Base-by-base conservation (phyloP, 345 rosid genomes). In the Pseudoturritis turrita region DNA sequence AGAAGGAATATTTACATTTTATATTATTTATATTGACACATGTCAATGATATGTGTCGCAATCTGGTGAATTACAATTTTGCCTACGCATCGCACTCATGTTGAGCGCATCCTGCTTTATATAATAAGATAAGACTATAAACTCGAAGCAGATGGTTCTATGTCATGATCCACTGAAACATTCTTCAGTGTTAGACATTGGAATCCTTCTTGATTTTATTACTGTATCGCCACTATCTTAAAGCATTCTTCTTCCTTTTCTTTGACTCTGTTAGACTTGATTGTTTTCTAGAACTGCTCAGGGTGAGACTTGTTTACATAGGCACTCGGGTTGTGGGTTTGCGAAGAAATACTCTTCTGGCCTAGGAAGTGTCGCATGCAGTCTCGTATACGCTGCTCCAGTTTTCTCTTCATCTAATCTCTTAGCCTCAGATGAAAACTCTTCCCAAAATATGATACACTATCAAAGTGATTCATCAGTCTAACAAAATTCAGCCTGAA, bases 271-370 rank as follows among this genome's bases (percentile, higher is more conserved):
- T 55, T 35, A 64, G 58, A 73, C 50, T 55, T 52, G 58, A 22
- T 59, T 70, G n/a, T 59, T 62, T 29, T 7, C 55, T 28, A n/a
- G 18, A 62, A 44, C 55, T 72, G 40, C 18, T 44, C 65, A 72
- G 71, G 79, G 61, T 53, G 79, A 58, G 82, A 62, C 62, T 62
- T 85, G 75, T n/a, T 77, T 77, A 68, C 97, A 93, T 60, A 93
- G 57, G 74, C 98, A 93, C 6, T 90, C 98, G 0, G 98, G 97
- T 60, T 86, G 72, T 45, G 98, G 97, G 67, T 93, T 93, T 15
- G 97, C 91, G 68, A 84, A 90, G 51, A 93, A 93, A 56, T 86
- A 89, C 83, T 93, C 98, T 81, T 93, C 97, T 28, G 82, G 63
- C 79, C 97, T 82, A 1, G 97, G 96, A 3, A 86, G 59, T 28